Evolutionary conservation across 2,329 filamentous ascomycete genomes (phyloP), one percentile per base, ranked within the genome.

Genomic region (Hawksworthiomyces lignivorus): DNA sequence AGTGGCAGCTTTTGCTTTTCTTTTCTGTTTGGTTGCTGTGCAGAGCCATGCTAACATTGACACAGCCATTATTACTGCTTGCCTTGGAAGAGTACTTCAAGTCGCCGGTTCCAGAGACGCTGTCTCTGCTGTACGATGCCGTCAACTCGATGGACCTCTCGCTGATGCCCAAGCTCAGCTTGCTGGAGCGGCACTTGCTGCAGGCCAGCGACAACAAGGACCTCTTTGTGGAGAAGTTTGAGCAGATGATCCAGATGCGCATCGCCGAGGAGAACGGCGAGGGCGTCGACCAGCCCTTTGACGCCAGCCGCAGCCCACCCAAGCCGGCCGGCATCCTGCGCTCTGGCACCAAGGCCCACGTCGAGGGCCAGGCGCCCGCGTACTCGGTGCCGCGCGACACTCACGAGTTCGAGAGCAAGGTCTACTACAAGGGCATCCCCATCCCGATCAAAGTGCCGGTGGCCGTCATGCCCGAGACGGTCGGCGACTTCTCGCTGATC

Each of bases 41-140:
- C 10, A 15, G 12, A 28, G 20, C 22, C 27, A 20, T 18, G 20
- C 14, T 17, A 19, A 33, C 4, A 33, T 18, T 38, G n/a, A 35
- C 35, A 21, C 45, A 90, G 85, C 92, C 92, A 21, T 72, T 98
- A 29, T 72, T 98, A 39, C 70, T 98, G 28, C 67, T 98, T 32
- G 92, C 92, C 1, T 70, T 98, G 39, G 90, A 98, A 56, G 90
- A 97, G 58, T 98, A 98, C 62, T 98, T 97, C 65, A 92, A 94
- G 57, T 81, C 83, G 1, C 92, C 92, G 0, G 82, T 85, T 26
- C 80, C 86, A 4, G 88, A 94, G 60, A 98, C 92, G 0, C 70
- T 98, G 37, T 81, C 87, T 34, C 79, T 86, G 58, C 72, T 98
- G 5, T 98, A 95, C 62, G 77, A 95, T 52, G 84, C 92, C 2